Conservation (phyloP, 1,284 basidiomycete species). For the Ustanciosporium gigantosporum region DNA sequence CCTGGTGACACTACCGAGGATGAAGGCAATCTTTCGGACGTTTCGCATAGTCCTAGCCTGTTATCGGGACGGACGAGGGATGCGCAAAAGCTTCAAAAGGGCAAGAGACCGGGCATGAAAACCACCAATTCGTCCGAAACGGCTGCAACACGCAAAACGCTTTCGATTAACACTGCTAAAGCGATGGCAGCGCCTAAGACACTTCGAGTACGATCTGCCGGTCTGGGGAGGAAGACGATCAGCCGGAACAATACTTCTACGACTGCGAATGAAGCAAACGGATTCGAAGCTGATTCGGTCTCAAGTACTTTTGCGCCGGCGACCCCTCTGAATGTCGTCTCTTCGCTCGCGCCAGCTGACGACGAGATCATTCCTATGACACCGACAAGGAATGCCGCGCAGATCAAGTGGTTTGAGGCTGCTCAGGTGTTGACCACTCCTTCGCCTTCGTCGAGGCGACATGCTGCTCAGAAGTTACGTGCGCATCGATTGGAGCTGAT, state of each 20-base stretch:
- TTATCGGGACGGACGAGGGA: constrained; percentile 29
- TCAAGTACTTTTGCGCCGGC: constrained; percentile 14
- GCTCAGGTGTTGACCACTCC: constrained; percentile 52
- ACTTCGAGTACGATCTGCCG: constrained; percentile 30
- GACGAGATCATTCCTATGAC: constrained; percentile 48
- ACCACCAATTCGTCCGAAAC: constrained; percentile 6
- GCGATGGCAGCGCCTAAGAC: constrained; percentile 23
- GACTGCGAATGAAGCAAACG: constrained; percentile 4
- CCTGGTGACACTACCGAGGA: constrained; percentile 19
- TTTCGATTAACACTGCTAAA: constrained; percentile 30
- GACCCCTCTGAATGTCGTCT: constrained; percentile 14
- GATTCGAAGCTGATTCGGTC: background rate
- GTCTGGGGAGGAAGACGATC: constrained; percentile 30
- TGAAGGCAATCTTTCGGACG: constrained; percentile 25
- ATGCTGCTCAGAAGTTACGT: constrained; percentile 24
- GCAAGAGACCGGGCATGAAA: constrained; percentile 22
- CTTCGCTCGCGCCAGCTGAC: constrained; percentile 4
- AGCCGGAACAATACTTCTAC: constrained; percentile 29
- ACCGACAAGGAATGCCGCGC: constrained; percentile 45
- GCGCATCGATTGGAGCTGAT: constrained; percentile 35
- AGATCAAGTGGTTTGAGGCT: constrained; percentile 58
- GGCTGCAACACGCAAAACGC: constrained; percentile 27
- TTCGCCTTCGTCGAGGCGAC: constrained; percentile 39
- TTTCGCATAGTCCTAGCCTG: constrained; percentile 26
- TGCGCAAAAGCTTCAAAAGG: constrained; percentile 25